Evolutionary conservation across 495 filamentous ascomycete genomes (phyloP), one percentile per base, ranked within the genome.

Genomic region (Glonium stellatum): DNA sequence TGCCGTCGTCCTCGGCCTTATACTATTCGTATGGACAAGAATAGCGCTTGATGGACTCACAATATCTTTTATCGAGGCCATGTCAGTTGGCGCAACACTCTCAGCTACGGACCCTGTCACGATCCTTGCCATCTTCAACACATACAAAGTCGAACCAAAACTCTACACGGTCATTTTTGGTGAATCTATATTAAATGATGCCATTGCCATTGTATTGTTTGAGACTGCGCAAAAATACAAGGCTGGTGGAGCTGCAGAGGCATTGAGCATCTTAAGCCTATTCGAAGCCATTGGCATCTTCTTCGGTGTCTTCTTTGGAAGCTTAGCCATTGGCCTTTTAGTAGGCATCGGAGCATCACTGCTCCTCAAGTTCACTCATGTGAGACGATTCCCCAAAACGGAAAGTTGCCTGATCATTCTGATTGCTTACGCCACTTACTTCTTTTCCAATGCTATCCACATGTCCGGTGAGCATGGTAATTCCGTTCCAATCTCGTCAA

Each of bases 101-200:
- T 97, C 93, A 1, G 93, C 93, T 56, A 98, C 93, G 0, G 93
- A 98, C 69, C 93, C 93, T 0, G 91, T 98, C 51, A 98, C 93
- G 0, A 97, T 98, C 65, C 79, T 98, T 35, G 93, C 93, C 54
- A 98, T 98, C 58, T 98, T 98, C 83, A 98, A 96, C 70, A 87
- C 95, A 1, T 97, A 97, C 79, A 96, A 97, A 74, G 93, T 98
- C 54, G 93, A 98, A 71, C 93, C 93, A 10, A 97, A 97, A 74
- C 81, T 98, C 5, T 98, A 98, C 71, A 98, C 93, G 6, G 81
- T 97, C 65, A 97, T 98, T 59, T 98, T 98, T 71, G 93, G 93
- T 66, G 93, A 98, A 73, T 95, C 92, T 35, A 97, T 98, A 54
- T 76, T 98, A 51, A 98, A 98, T 71, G 93, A 98, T 78, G 93